These are phyloP conservation scores for Saccharomyces pastorianus DNA, from an alignment of 1,139 yeast species.

Conservation along the genomic window DNA sequence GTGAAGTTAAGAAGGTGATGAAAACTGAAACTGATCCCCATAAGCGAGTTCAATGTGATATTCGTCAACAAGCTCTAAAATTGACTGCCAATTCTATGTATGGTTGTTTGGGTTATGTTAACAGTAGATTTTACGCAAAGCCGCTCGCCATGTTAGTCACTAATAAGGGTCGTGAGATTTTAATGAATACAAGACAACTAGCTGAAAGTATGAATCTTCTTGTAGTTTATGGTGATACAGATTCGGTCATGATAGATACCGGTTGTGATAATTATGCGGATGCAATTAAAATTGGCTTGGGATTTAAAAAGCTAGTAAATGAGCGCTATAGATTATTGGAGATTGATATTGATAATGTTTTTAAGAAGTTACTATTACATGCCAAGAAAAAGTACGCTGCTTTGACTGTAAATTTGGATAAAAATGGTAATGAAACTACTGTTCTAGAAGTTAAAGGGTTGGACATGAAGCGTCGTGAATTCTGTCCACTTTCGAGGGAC, in stretches of 20 bases:
- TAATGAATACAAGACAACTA: constrained; percentile 85
- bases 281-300: constrained; percentile 76
- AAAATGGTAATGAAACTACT: constrained; percentile 41
- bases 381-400: constrained; percentile 99
- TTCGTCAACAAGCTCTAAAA: constrained; percentile 91
- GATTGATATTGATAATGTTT: constrained; percentile 91
- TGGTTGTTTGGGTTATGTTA: constrained; percentile 92
- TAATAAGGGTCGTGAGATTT: constrained; percentile 88
- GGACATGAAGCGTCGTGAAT: constrained; percentile 96
- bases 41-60: constrained; percentile 77
- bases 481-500: constrained; percentile 85
- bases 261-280: constrained; percentile 61
- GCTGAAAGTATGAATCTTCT: constrained; percentile 78
- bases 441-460: constrained; percentile 87
- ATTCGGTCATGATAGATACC: constrained; percentile 97
- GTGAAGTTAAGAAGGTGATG: constrained; percentile 82
- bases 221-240: constrained; percentile 97
- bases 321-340: constrained; percentile 82
- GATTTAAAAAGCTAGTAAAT: constrained; percentile 77
- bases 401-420: constrained; percentile 48
- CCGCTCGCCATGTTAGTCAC: constrained; percentile 96
- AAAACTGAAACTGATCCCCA: constrained; percentile 61
- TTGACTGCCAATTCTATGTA: constrained; percentile 98
- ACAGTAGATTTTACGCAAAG: constrained; percentile 90
- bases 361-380: constrained; percentile 74